Percentiles rank a stretch among this genome's conserved stretches.
These are phyloP conservation scores for Malus asiatica DNA, from an alignment of 306 rosid genomes.

Conservation along the genomic window DNA sequence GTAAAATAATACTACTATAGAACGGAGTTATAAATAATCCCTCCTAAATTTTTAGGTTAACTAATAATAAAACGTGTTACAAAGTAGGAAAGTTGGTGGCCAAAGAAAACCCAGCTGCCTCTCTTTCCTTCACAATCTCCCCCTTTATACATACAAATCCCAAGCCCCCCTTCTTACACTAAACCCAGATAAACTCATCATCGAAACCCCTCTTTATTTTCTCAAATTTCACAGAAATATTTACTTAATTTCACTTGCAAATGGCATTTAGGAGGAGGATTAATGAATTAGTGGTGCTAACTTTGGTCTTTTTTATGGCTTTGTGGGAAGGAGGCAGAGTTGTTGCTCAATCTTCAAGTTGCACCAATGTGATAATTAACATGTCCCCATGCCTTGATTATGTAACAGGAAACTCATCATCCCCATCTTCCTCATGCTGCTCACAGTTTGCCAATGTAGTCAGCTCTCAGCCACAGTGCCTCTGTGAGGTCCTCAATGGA, in stretches of 20 bases:
- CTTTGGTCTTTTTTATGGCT: conserved; percentile 13
- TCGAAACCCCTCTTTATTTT: not conserved
- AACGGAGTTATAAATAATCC: not conserved
- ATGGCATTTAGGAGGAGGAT: conserved; percentile 28
- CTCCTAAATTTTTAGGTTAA: not conserved
- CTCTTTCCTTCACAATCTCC: not conserved
- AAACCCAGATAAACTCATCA: not conserved
- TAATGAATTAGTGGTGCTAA: conserved; percentile 2
- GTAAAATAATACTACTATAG: too few species aligned
- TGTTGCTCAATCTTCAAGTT: conserved; percentile 38
- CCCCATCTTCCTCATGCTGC: conserved; percentile 53
- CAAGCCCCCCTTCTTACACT: not conserved
- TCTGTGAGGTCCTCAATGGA: conserved; percentile 46
- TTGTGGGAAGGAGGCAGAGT: conserved; percentile 27
- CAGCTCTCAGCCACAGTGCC: conserved; percentile 51
- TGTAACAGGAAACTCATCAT: conserved; percentile 44
- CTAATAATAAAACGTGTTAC: not conserved
- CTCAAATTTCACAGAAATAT: not conserved
- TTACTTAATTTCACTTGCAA: not conserved
- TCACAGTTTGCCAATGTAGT: conserved; percentile 49
- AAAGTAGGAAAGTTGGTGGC: not conserved
- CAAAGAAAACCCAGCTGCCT: not conserved
- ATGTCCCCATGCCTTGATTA: conserved; percentile 52
- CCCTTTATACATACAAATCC: not conserved
- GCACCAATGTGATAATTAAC: conserved; percentile 36